A percentile compares a stretch with the other conserved stretches of the same genome.
Evolutionary conservation across 2,329 filamentous ascomycete species (phyloP).

Genomic region (Penicillium decumbens): DNA sequence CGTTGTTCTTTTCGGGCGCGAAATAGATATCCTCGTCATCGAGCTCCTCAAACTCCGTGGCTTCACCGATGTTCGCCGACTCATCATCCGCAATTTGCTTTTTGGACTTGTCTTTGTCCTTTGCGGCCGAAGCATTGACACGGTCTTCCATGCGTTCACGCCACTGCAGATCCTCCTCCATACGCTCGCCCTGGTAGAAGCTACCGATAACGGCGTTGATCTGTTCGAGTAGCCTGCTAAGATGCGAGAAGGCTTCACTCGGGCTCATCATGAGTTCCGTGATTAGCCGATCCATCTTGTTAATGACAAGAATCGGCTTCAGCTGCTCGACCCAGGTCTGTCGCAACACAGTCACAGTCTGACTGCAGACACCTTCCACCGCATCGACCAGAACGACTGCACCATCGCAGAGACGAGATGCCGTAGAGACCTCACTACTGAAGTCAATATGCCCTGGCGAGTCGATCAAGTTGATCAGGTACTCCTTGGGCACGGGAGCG

Average conservation of each 20-base stretch:
- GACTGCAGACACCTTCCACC: constrained; percentile 95
- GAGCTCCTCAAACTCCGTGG: constrained; percentile 71
- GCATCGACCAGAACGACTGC: constrained; percentile 93
- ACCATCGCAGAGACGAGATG: constrained; percentile 88
- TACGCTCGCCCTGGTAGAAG: constrained; percentile 95
- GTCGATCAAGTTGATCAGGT: constrained; percentile 95
- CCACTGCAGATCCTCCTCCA: constrained; percentile 98
- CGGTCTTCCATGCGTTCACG: constrained; percentile 86
- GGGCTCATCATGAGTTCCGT: constrained; percentile 94
- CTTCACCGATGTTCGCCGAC: constrained; percentile 48
- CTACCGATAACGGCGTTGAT: constrained; percentile 96
- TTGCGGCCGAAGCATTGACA: constrained; percentile 65
- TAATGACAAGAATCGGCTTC: constrained; percentile 90
- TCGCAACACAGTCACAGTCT: constrained; percentile 92
- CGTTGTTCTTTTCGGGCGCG: constrained; percentile 95
- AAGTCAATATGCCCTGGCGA: constrained; percentile 98
- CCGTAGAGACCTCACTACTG: constrained; percentile 94
- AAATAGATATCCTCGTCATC: constrained; percentile 98
- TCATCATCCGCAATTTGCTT: constrained; percentile 40
- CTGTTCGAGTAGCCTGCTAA: constrained; percentile 86
- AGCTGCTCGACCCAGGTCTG: constrained; percentile 95
- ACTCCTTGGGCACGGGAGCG: constrained; percentile 71
- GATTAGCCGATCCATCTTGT: constrained; percentile 94
- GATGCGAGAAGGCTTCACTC: constrained; percentile 78
- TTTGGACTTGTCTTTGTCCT: constrained; percentile 49